phyloP scores from a whole-genome alignment of 2,329 filamentous ascomycete genomes.

The Aspergillus neoniger region DNA sequence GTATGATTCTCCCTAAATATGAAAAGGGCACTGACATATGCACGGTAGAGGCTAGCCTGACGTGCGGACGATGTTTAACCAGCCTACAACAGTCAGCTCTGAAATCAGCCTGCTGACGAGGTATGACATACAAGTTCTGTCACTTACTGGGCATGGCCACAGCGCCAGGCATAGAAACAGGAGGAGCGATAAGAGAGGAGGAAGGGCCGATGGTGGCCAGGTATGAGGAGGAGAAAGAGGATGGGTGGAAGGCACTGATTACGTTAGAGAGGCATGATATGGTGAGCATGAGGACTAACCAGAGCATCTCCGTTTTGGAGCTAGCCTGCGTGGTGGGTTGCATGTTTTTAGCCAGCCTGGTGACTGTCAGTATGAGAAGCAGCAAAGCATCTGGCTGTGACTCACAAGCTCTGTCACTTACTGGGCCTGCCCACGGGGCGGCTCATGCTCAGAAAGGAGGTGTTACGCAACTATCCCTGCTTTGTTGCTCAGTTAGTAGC shows the following conservation, averaged over 20 bases:
- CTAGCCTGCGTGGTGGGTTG: slow-evolving; percentile 4
- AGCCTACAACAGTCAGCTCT: slow-evolving; percentile 7
- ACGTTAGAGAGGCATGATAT: not conserved
- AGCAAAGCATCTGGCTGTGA: not conserved
- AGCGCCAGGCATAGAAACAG: not conserved
- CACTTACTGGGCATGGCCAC: slow-evolving; percentile 22
- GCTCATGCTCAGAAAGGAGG: slow-evolving; percentile 18
- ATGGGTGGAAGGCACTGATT: not conserved
- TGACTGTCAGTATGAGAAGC: not conserved
- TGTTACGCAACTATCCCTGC: slow-evolving; percentile 1
- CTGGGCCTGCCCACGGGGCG: slow-evolving; percentile 22
- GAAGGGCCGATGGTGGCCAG: not conserved
- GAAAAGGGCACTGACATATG: not conserved
- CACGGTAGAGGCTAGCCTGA: not conserved
- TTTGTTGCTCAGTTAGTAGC: not conserved
- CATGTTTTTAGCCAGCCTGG: slow-evolving; percentile 19
- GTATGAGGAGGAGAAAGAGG: not conserved
- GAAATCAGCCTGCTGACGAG: not conserved
- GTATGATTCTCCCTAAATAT: too few species aligned
- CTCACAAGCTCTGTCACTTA: slow-evolving; percentile 20
- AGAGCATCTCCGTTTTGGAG: slow-evolving; percentile 10
- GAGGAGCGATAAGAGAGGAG: not conserved
- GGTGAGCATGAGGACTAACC: not conserved
- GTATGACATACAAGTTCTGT: slow-evolving; percentile 24
- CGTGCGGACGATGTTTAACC: slow-evolving; percentile 13